Evolutionary conservation across 1,284 basidiomycete genomes (phyloP), one percentile per base, ranked within the genome.

Genomic region (Ceratobasidium sp.): DNA sequence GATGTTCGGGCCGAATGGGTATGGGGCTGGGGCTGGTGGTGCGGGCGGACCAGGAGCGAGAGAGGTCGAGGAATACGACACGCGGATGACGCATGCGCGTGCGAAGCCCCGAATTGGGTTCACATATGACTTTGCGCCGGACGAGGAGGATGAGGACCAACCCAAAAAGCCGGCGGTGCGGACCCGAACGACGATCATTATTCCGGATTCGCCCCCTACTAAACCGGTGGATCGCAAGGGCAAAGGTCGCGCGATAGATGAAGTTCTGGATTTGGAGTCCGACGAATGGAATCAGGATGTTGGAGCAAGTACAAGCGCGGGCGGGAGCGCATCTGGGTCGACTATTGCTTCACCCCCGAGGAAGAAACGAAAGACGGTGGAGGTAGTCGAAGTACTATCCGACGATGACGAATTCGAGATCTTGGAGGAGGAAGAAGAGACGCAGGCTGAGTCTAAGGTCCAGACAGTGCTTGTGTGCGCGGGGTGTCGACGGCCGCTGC

Each of bases 51-150:
- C 40, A 13, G 20, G 28, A 13, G 17, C 15, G 40, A 44, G 12
- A 7, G 20, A 26, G 40, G 20, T 17, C 13, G 15, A 69, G 44
- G 42, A 48, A 26, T 74, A 74, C 59, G 71, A 74, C 33, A 61
- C 65, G 46, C 71, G 71, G 38, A 74, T 74, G 71, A 74, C 71
- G 17, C 71, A 74, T 28, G 59, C 71, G 46, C 59, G 71, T 42
- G 59, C 54, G 10, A 62, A 42, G 42, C 71, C 71, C 4, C 23
- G 71, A 15, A 48, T 74, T 9, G 71, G 71, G 48, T 74, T 28
- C 33, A 28, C 71, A 28, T 74, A 26, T 64, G 71, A 65, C 54
- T 74, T 74, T 42, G 71, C 54, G 26, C 69, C 40, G 10, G 56
- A 59, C 54, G 69, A 73, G 42, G 69, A 59, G 26, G 69, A 73